These are phyloP conservation scores for Fraxinus sp. DNA, from an alignment of 305 asterid species.

Conservation along the genomic window DNA sequence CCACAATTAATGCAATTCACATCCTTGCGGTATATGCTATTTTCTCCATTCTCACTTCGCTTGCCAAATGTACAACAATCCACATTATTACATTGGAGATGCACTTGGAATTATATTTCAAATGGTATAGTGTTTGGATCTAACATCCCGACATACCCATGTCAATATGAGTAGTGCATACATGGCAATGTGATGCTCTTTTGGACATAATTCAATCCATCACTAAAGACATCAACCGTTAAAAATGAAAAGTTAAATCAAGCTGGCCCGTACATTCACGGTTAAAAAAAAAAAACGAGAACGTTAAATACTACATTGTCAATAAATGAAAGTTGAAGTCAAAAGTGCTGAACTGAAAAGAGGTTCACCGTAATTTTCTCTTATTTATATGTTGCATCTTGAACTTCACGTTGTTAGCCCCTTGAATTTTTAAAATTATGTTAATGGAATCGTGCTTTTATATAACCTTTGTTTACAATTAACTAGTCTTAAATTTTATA, in stretches of 20 bases:
- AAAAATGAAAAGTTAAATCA: no score
- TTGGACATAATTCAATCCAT: background rate
- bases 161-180: background rate
- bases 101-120: background rate
- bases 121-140: background rate
- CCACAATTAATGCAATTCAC: no score
- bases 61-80: no score
- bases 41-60: background rate
- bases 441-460: no score
- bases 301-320: background rate
- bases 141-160: background rate
- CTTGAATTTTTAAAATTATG: background rate
- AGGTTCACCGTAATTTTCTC: background rate
- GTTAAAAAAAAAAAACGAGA: no score
- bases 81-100: background rate
- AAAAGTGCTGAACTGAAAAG: background rate
- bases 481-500: background rate
- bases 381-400: no score
- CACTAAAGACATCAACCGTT: background rate
- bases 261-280: no score
- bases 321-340: background rate
- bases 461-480: background rate
- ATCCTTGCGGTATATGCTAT: background rate
- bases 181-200: background rate
- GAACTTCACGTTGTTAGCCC: background rate